phyloP scores from a whole-genome alignment of 345 rosid genomes.

The Citropsis articulata region DNA sequence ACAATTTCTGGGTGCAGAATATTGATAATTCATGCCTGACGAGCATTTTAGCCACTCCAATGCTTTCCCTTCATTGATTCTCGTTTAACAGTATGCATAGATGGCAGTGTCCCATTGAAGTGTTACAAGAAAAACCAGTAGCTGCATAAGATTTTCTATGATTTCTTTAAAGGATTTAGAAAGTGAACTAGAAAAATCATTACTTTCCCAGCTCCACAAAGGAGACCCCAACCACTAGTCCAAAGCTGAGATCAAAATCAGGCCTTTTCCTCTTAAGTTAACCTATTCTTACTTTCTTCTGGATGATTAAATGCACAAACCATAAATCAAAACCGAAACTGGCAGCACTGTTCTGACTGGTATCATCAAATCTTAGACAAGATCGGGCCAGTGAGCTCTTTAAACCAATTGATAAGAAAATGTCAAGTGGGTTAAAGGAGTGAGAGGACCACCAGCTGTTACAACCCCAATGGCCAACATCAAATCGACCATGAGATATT shows the following conservation, averaged over 20 bases:
- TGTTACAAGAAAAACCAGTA: not conserved
- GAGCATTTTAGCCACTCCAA: not conserved
- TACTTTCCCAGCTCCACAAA: no score
- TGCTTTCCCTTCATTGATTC: not conserved
- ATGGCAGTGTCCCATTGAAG: not conserved
- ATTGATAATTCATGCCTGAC: not conserved
- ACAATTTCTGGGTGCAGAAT: not conserved
- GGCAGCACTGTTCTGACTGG: not conserved
- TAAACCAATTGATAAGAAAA: not conserved
- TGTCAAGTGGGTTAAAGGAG: not conserved
- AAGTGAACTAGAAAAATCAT: no score
- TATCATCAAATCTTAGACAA: not conserved
- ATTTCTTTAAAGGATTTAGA: no score
- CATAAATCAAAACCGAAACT: not conserved
- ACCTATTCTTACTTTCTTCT: not conserved
- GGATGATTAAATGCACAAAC: not conserved
- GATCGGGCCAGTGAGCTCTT: not conserved
- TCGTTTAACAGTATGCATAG: not conserved
- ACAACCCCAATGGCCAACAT: not conserved
- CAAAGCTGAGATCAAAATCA: no score
- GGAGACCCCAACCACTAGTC: no score
- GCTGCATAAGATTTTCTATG: no score
- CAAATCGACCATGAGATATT: not conserved
- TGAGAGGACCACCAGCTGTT: not conserved
- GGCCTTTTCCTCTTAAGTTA: no score